These are phyloP conservation scores for Penicillium maclennaniae DNA, from an alignment of 495 filamentous ascomycete species.

Conservation along the genomic window DNA sequence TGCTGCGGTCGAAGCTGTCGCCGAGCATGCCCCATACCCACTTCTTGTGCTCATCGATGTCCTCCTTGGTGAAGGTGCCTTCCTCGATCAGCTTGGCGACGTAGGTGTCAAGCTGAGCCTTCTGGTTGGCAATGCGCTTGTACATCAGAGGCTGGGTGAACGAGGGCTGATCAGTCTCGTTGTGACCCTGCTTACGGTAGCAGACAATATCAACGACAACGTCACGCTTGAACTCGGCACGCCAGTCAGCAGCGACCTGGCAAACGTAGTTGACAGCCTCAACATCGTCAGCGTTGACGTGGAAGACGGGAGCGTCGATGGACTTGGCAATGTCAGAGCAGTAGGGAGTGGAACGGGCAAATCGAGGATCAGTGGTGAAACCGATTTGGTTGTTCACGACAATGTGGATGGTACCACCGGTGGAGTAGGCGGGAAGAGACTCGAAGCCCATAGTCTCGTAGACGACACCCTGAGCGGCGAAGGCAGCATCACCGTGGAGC, in stretches of 20 bases:
- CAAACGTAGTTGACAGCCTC: constrained; percentile 98
- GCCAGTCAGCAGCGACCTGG: constrained; percentile 94
- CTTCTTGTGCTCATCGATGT: constrained; percentile 98
- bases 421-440: constrained; percentile 89
- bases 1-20: constrained; percentile 93
- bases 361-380: constrained; percentile 99
- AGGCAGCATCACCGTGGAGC: constrained; percentile 95
- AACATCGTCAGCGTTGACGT: constrained; percentile 97
- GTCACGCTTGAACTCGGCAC: constrained; percentile 94
- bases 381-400: constrained; percentile 99
- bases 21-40: constrained; percentile 99
- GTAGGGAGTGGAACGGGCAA: constrained; percentile 94
- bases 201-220: constrained; percentile 97
- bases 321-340: constrained; percentile 99
- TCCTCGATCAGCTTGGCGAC: constrained; percentile 82
- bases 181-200: constrained; percentile 98
- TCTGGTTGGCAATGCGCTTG: constrained; percentile 83
- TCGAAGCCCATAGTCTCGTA: constrained; percentile 99
- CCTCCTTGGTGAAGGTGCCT: constrained; percentile 92
- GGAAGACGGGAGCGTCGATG: constrained; percentile 97
- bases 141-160: constrained; percentile 99
- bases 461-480: constrained; percentile 92
- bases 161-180: constrained; percentile 97
- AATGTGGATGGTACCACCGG: constrained; percentile 94
- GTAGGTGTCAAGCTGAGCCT: constrained; percentile 80